Conservation (phyloP, 495 filamentous ascomycete species). For the Trichocladium uniseriatum region DNA sequence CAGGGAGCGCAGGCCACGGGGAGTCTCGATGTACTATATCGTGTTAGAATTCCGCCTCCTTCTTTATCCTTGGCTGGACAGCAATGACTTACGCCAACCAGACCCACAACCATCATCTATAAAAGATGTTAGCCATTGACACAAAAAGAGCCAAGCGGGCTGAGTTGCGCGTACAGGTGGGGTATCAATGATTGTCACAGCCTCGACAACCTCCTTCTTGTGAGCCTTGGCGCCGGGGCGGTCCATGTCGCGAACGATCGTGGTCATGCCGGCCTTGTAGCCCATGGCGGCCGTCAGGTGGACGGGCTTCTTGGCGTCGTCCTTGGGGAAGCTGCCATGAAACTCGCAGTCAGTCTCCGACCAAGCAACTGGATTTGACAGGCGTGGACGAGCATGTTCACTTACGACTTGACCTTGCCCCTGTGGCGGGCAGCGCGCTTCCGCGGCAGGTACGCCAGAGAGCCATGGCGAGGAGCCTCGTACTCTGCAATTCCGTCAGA, state of each 20-base stretch:
- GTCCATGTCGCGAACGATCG: conserved; percentile 99
- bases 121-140: conserved; percentile 53
- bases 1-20: conserved; percentile 97
- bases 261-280: conserved; percentile 99
- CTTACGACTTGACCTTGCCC: conserved; percentile 96
- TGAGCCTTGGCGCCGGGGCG: conserved; percentile 98
- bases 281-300: conserved; percentile 97
- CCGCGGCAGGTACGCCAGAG: conserved; percentile 90
- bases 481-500: conserved; percentile 55
- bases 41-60: conserved; percentile 15
- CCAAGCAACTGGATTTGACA: neutral
- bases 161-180: conserved; percentile 84
- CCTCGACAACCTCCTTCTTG: conserved; percentile 99
- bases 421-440: conserved; percentile 95
- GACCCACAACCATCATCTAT: conserved; percentile 97
- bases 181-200: conserved; percentile 97
- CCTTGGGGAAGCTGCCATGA: conserved; percentile 85
- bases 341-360: conserved; percentile 19
- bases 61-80: conserved; percentile 22
- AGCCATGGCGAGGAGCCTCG: conserved; percentile 94
- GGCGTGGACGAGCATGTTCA: conserved; percentile 17
- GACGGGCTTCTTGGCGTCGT: conserved; percentile 98
- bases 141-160: conserved; percentile 49
- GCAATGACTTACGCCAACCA: conserved; percentile 61
- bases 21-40: conserved; percentile 86